phyloP scores from a whole-genome alignment of 306 rosid species.

The Mimosa bimucronata region DNA sequence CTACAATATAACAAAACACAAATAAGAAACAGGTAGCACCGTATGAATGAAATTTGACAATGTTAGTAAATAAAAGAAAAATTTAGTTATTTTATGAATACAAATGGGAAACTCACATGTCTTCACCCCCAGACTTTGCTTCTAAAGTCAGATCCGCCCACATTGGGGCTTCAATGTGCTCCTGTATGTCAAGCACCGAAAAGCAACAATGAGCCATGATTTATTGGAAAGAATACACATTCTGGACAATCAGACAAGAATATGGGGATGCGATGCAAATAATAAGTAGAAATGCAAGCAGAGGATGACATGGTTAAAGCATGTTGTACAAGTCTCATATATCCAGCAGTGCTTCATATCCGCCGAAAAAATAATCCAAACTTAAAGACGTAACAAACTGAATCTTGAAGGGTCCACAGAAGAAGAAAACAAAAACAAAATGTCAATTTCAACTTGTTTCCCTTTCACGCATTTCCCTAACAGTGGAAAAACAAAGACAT shows the following conservation, averaged over 20 bases:
- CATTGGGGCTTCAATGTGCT: constrained; percentile 83
- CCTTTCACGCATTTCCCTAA: constrained; percentile 11
- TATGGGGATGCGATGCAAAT: too few relatives aligned
- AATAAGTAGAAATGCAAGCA: too few relatives aligned
- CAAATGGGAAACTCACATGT: constrained; percentile 53
- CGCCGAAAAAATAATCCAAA: too few relatives aligned
- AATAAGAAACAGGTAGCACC: background rate
- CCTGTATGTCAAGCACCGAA: constrained; percentile 52
- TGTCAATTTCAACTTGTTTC: background rate
- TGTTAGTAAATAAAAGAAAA: background rate
- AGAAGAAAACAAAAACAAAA: background rate
- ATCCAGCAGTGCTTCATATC: too few relatives aligned
- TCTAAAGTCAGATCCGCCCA: constrained; percentile 77
- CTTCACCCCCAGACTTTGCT: constrained; percentile 44
- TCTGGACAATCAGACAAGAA: too few relatives aligned
- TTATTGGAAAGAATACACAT: too few relatives aligned
- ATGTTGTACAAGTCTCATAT: too few relatives aligned
- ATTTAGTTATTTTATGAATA: constrained; percentile 17
- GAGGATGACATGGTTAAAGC: too few relatives aligned
- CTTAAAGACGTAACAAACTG: too few relatives aligned
- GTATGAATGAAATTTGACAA: constrained; percentile 7
- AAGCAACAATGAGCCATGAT: too few relatives aligned
- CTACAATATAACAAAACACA: constrained; percentile 48
- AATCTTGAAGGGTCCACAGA: too few relatives aligned
- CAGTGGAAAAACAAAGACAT: background rate